Base-by-base conservation (phyloP, 192 early-diverging fungal species). In the Podila epigama region DNA sequence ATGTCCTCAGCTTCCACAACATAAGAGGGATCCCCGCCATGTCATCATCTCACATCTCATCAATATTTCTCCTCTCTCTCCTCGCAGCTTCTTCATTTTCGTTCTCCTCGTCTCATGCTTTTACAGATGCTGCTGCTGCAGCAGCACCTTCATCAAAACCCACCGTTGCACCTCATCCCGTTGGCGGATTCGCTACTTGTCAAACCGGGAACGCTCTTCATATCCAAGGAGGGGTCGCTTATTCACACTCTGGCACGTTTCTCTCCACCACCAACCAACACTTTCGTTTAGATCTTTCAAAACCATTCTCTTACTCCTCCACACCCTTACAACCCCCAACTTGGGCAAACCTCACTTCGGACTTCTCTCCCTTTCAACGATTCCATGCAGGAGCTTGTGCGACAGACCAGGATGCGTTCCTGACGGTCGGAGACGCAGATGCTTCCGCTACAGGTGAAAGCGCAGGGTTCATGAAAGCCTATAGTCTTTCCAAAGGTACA, bases 141-240 rank as follows among this genome's bases (percentile, higher is more conserved):
- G 44, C 29, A 29, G 52, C 52, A 4, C 52, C 35, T 4, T 20
- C 39, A 16, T 1, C 42, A 13, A 13, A 42, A 2, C 4, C 54
- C 36, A 16, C 69, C 3, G 6, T 41, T 7, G 31, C 58, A 2
- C 72, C 72, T 28, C 35, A 42, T n/a, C 72, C 72, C 1, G 65
- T 75, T 0, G 72, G 72, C 40, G 72, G 72, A 41, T 75, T 75
- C 51, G 72, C 72, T 1, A 75, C 68, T 33, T 75, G 72, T 31
- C 58, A 75, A 33, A 68, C 72, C 0, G 39, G 31, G 1, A 60
- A 56, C 16, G 48, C 72, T 13, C 72, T 75, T 5, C 57, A 75
- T 22, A 58, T 75, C 37, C 72, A 75, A 27, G 72, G 72, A 10
- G 72, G 72, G n/a, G 72, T 75, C 34, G 41, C 64, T 20, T 75